phyloP scores from a whole-genome alignment of 768 basidiomycete genomes.

The Mrakia gelida region DNA sequence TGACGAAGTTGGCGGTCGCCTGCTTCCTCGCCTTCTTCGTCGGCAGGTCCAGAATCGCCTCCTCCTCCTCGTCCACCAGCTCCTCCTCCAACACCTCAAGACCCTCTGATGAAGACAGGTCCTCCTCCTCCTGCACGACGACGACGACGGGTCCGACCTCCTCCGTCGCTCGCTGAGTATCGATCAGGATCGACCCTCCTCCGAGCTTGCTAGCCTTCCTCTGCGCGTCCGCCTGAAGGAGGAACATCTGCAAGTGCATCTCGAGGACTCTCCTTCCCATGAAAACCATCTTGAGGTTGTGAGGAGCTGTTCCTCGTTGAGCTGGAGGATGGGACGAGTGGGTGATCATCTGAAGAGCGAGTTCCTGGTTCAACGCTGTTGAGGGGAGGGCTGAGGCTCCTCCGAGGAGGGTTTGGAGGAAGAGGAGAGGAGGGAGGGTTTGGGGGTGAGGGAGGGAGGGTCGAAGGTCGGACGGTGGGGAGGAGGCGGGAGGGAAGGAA shows the following conservation, averaged over 20 bases:
- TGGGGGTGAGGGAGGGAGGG: neutral
- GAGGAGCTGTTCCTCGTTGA: neutral
- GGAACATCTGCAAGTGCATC: constrained; percentile 29
- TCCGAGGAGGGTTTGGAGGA: constrained; percentile 4
- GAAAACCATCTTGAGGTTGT: constrained; percentile 27
- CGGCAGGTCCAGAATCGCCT: neutral
- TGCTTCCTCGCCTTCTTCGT: neutral
- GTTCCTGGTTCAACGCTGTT: constrained; percentile 7
- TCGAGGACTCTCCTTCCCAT: constrained; percentile 24
- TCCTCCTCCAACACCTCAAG: neutral
- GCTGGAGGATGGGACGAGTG: constrained; percentile 5
- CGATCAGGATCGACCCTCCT: neutral
- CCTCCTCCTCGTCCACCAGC: neutral
- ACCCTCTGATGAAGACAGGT: too few species aligned
- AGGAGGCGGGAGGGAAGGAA: neutral
- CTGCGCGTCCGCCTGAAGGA: neutral
- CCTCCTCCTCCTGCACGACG: neutral
- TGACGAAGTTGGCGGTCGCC: too few species aligned
- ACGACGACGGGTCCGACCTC: neutral
- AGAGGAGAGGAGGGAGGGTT: neutral
- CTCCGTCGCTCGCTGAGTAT: neutral
- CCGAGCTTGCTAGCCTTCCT: neutral
- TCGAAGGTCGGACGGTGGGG: neutral
- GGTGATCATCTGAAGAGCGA: constrained; percentile 29
- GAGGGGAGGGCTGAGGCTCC: neutral